These are phyloP conservation scores for Pythium sukuiense DNA, from an alignment of 352 stramenopile species.

Conservation along the genomic window DNA sequence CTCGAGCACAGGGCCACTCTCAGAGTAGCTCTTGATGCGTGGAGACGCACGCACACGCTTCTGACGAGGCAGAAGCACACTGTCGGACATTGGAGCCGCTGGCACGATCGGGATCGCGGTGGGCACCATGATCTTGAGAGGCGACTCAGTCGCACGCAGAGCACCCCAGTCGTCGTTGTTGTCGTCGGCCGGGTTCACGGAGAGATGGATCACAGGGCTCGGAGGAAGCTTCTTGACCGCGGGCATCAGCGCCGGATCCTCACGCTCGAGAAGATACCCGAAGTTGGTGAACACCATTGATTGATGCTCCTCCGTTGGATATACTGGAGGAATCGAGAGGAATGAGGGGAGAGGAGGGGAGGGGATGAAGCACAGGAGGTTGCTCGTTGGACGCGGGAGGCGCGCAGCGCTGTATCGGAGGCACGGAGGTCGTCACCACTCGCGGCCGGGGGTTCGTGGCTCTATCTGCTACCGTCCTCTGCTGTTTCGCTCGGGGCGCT, in stretches of 20 bases:
- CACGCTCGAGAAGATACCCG: conserved; percentile 21
- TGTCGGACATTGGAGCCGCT: not conserved
- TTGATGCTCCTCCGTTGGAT: not conserved
- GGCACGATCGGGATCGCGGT: conserved; percentile 4
- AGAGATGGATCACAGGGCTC: conserved; percentile 19
- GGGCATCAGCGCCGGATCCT: conserved; percentile 22
- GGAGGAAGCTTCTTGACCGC: conserved; percentile 14
- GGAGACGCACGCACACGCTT: conserved; percentile 15
- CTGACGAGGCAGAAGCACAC: not conserved
- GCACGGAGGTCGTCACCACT: conserved; percentile 21
- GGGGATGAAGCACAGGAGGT: not conserved
- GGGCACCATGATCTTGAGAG: conserved; percentile 10
- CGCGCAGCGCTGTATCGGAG: conserved; percentile 18
- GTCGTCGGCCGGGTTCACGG: conserved; percentile 20
- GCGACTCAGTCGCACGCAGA: conserved; percentile 4
- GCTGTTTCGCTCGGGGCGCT: conserved; percentile 24
- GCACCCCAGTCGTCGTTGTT: not conserved
- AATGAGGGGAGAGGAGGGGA: conserved; percentile 6
- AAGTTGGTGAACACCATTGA: conserved; percentile 29
- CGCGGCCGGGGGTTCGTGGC: not conserved
- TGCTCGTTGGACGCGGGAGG: conserved; percentile 17
- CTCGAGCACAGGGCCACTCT: conserved; percentile 53
- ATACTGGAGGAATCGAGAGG: not conserved
- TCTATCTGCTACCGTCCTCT: conserved; percentile 23
- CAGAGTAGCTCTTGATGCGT: conserved; percentile 69